These are phyloP conservation scores for Geranomyces michiganensis DNA, from an alignment of 192 early-diverging fungal genomes.

Conservation along the genomic window DNA sequence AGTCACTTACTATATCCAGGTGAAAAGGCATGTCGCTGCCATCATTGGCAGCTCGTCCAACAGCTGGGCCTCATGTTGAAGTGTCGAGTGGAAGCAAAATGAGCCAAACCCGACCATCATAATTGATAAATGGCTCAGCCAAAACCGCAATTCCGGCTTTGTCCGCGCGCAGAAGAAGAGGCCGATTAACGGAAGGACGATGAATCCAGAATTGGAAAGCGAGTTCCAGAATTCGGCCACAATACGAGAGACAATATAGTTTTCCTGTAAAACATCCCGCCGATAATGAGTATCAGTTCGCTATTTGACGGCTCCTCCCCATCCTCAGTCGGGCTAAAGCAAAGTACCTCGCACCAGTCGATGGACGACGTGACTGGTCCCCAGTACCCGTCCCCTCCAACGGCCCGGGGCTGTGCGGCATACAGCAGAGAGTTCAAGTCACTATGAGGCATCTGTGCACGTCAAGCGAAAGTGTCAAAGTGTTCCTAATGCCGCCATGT, in stretches of 20 bases:
- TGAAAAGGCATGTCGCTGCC: slow-evolving; percentile 21
- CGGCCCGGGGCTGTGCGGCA: neutral
- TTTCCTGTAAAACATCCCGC: slow-evolving; percentile 48
- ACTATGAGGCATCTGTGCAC: too few species aligned
- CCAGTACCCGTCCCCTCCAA: slow-evolving; percentile 35
- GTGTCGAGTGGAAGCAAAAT: slow-evolving; percentile 78
- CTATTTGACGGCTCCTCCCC: slow-evolving; percentile 1
- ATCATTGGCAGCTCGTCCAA: slow-evolving; percentile 80
- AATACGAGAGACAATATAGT: slow-evolving; percentile 69
- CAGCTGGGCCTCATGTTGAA: slow-evolving; percentile 72
- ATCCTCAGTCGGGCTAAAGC: slow-evolving; percentile 39
- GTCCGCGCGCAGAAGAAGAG: slow-evolving; percentile 55
- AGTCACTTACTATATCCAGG: slow-evolving; percentile 13
- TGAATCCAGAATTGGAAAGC: slow-evolving; percentile 68
- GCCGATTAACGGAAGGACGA: slow-evolving; percentile 62
- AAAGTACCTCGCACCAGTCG: slow-evolving; percentile 69
- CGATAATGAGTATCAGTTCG: too few species aligned
- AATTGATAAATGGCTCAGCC: slow-evolving; percentile 61
- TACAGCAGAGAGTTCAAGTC: neutral
- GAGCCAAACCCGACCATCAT: slow-evolving; percentile 72
- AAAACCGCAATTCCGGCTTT: slow-evolving; percentile 55
- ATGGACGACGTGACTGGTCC: slow-evolving; percentile 34
- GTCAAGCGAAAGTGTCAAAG: too few species aligned
- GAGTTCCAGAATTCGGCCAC: slow-evolving; percentile 84
- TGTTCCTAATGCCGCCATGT: too few species aligned